Conservation (phyloP, 805 yeast genomes). For the Metschnikowia lunata region DNA sequence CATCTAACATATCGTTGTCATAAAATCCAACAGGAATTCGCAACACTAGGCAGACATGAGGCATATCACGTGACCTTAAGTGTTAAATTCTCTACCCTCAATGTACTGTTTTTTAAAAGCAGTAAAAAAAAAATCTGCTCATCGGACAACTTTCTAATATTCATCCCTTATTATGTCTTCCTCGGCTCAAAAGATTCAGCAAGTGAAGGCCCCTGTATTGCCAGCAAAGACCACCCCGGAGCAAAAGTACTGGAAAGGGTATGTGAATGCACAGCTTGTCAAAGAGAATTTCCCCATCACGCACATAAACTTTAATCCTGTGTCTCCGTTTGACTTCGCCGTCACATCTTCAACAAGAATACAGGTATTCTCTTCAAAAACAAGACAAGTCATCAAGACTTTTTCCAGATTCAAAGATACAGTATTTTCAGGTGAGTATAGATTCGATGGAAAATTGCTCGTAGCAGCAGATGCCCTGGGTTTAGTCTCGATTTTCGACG, state of each 20-base stretch:
- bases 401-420: conserved; percentile 86
- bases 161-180: no score
- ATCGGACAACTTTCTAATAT: no score
- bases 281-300: conserved; percentile 92
- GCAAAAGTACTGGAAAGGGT: conserved; percentile 90
- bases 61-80: no score
- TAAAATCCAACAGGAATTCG: no score
- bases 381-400: conserved; percentile 85
- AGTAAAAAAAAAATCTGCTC: no score
- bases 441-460: conserved; percentile 84
- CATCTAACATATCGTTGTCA: no score
- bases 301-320: conserved; percentile 83
- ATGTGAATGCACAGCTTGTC: conserved; percentile 76
- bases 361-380: conserved; percentile 89
- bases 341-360: conserved; percentile 88
- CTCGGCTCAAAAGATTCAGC: conserved; percentile 57
- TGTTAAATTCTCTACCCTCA: no score
- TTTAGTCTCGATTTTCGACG: conserved; percentile 83
- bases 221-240: conserved; percentile 89
- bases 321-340: conserved; percentile 85
- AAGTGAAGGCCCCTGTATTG: conserved; percentile 65
- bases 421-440: conserved; percentile 86
- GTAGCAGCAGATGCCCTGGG: conserved; percentile 97
- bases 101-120: no score
- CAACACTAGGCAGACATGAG: no score